Evolutionary conservation across 805 yeast species (phyloP).

Genomic region (Yamadazyma tumulicola): DNA sequence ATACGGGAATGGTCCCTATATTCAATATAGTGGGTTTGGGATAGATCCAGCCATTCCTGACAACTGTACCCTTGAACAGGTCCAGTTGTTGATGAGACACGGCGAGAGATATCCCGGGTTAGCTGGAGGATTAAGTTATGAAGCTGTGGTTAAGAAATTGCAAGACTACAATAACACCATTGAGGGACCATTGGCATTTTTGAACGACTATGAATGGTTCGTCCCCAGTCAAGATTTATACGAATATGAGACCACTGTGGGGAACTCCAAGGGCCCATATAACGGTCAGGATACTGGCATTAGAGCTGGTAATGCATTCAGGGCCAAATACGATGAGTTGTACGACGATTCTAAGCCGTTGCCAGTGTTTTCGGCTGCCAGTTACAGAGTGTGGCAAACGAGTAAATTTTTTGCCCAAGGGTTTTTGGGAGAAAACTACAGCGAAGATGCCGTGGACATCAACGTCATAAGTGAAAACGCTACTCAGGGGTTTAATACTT

Average conservation of each 20-base stretch:
- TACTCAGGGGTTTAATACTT: conserved; percentile 53
- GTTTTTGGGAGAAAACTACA: conserved; percentile 46
- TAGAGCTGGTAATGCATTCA: conserved; percentile 47
- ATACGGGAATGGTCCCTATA: conserved; percentile 59
- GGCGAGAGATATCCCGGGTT: conserved; percentile 65
- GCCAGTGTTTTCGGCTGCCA: conserved; percentile 54
- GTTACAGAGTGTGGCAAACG: conserved; percentile 53
- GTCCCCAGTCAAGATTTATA: conserved; percentile 31
- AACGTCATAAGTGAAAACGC: conserved; percentile 46
- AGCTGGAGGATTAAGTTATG: conserved; percentile 23
- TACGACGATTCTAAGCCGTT: conserved; percentile 32
- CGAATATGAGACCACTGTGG: conserved; percentile 50
- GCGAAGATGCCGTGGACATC: conserved; percentile 24
- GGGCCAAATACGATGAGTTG: conserved; percentile 48
- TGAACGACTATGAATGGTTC: conserved; percentile 53
- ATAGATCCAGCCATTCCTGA: conserved; percentile 47
- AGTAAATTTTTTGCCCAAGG: conserved; percentile 58
- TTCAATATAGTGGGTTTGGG: conserved; percentile 51
- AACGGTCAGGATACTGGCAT: conserved; percentile 50
- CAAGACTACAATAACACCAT: conserved; percentile 20
- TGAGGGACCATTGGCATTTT: conserved; percentile 51
- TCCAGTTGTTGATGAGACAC: conserved; percentile 69
- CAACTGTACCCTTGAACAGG: conserved; percentile 58
- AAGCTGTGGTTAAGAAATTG: conserved; percentile 24
- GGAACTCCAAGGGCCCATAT: conserved; percentile 42